A percentile compares a stretch with the other conserved stretches of the same genome.
Evolutionary conservation across 2,329 filamentous ascomycete genomes (phyloP).

Genomic region (Thielaviopsis punctulata): DNA sequence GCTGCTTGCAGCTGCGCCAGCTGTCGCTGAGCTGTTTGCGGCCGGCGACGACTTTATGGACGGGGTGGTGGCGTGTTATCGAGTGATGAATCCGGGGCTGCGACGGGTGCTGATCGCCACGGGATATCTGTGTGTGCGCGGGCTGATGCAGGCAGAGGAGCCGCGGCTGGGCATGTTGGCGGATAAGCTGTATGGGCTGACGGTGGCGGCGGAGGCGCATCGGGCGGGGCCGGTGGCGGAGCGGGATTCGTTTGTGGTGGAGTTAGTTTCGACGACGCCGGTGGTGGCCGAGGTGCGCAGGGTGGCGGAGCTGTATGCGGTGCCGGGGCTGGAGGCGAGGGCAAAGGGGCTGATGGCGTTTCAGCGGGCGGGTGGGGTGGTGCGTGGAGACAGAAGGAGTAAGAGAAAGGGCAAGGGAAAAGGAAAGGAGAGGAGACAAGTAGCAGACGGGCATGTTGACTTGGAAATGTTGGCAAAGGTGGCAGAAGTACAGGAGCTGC

Average conservation of each 20-base stretch:
- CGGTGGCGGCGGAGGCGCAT: constrained; percentile 50
- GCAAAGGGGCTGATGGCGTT: constrained; percentile 43
- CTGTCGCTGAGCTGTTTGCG: constrained; percentile 46
- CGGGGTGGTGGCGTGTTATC: constrained; percentile 49
- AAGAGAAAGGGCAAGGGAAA: constrained; percentile 49
- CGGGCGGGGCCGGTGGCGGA: constrained; percentile 34
- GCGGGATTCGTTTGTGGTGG: constrained; percentile 61
- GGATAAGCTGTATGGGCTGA: constrained; percentile 71
- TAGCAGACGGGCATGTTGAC: constrained; percentile 52
- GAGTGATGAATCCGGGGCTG: constrained; percentile 43
- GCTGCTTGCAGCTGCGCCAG: constrained; percentile 43
- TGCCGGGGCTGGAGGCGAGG: constrained; percentile 40
- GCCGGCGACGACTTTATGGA: constrained; percentile 81
- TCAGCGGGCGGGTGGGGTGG: constrained; percentile 34
- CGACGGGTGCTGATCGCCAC: constrained; percentile 54
- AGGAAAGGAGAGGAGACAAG: constrained; percentile 21
- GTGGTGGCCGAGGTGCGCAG: constrained; percentile 45
- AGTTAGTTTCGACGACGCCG: constrained; percentile 66
- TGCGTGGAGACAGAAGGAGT: constrained; percentile 34
- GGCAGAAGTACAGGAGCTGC: constrained; percentile 82
- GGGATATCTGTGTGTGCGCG: constrained; percentile 56
- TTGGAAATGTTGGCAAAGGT: constrained; percentile 71
- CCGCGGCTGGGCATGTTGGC: constrained; percentile 59
- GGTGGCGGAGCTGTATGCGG: constrained; percentile 30
- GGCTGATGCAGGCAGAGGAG: constrained; percentile 47